Evolutionary conservation across 73 alveolate genomes (phyloP).

Genomic region (Paraurostyla sp.): DNA sequence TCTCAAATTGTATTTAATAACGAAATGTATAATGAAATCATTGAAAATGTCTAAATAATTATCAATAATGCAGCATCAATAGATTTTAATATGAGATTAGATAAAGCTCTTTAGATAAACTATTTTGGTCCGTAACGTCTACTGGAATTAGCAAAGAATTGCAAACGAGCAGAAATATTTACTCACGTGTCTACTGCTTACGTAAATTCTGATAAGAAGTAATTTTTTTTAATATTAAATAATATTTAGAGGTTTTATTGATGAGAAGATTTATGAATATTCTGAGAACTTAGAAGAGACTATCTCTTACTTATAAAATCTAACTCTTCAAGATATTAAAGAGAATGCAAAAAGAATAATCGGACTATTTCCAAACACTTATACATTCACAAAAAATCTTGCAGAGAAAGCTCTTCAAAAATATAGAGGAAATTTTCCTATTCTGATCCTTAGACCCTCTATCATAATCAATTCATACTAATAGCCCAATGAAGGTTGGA

Average conservation of each 20-base stretch:
- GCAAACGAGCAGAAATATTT: conserved; percentile 46
- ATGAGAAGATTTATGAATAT: conserved; percentile 88
- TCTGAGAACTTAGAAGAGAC: conserved; percentile 57
- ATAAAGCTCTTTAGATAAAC: conserved; percentile 61
- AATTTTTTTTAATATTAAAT: background rate
- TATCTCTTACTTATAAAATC: conserved; percentile 61
- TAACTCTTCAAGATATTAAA: conserved; percentile 76
- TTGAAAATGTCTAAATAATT: conserved; percentile 50
- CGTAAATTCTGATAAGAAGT: conserved; percentile 61
- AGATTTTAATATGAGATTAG: conserved; percentile 61
- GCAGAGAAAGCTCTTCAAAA: conserved; percentile 80
- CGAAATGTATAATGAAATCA: background rate
- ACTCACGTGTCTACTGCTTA: conserved; percentile 76
- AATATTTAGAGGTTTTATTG: conserved; percentile 70
- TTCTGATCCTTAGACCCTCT: conserved; percentile 86
- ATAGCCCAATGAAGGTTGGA: conserved; percentile 95
- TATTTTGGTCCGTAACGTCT: conserved; percentile 58
- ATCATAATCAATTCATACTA: conserved; percentile 84
- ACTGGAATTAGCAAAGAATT: conserved; percentile 49
- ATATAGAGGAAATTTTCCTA: conserved; percentile 76
- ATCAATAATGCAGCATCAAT: conserved; percentile 78
- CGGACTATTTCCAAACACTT: conserved; percentile 89
- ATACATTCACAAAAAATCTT: conserved; percentile 90
- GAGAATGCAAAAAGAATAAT: conserved; percentile 72
- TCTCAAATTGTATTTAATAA: conserved; percentile 17